Conservation (phyloP, 305 asterid species). For the Fraxinus paxiana region DNA sequence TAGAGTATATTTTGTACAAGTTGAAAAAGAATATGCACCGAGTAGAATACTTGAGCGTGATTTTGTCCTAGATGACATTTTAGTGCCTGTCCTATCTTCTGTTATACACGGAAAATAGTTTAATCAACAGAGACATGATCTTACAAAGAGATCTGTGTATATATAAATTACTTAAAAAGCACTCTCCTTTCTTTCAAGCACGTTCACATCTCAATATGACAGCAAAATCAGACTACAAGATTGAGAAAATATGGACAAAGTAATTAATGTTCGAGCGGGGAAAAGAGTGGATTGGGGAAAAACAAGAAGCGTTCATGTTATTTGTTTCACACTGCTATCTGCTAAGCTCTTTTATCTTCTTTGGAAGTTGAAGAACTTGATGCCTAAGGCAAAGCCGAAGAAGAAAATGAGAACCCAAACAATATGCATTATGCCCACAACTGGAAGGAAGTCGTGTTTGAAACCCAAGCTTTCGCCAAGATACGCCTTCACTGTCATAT, state of each 20-base stretch:
- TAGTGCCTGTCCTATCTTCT: not conserved
- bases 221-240: not conserved
- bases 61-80: not conserved
- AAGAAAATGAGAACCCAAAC: conserved; percentile 36
- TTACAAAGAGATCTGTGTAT: not conserved
- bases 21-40: not conserved
- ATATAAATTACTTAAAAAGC: not conserved
- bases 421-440: conserved; percentile 35
- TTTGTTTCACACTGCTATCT: not conserved
- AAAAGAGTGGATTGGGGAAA: not conserved
- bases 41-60: not conserved
- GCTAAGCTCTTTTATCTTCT: conserved; percentile 28
- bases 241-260: not conserved
- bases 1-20: not conserved
- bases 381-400: conserved; percentile 34
- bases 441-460: conserved; percentile 36
- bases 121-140: not conserved
- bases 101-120: not conserved
- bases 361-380: conserved; percentile 50
- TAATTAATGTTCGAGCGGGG: not conserved
- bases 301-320: not conserved
- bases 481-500: conserved; percentile 29
- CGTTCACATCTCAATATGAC: not conserved
- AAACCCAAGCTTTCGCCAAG: conserved; percentile 35
- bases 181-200: not conserved